phyloP scores from a whole-genome alignment of 768 basidiomycete genomes.

The Butyriboletus loyo region DNA sequence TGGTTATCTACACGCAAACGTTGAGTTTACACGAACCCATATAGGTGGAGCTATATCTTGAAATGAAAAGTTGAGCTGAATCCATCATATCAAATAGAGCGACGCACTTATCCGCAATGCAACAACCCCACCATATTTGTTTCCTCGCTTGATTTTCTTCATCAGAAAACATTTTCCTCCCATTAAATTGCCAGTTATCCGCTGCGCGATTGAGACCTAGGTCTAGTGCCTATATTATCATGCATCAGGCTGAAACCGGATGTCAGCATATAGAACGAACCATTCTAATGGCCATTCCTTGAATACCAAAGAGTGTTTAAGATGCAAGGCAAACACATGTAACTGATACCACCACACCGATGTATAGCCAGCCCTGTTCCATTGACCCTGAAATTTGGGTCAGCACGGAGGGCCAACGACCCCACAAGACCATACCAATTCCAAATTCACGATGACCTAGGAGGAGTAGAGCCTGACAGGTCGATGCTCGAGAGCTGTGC shows the following conservation, averaged over 20 bases:
- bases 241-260: constrained; percentile 1
- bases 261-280: constrained; percentile 31
- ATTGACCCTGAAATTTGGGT: constrained; percentile 45
- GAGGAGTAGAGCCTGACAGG: constrained; percentile 77
- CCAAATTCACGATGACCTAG: constrained; percentile 85
- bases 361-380: constrained; percentile 85
- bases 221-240: constrained; percentile 60
- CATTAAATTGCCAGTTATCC: constrained; percentile 67
- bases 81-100: background rate
- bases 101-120: constrained; percentile 63
- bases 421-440: constrained; percentile 47
- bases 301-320: constrained; percentile 1
- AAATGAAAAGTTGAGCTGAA: constrained; percentile 3
- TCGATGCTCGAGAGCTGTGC: constrained; percentile 66
- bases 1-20: background rate
- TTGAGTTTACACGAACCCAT: constrained; percentile 47
- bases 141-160: constrained; percentile 69
- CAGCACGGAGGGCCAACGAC: constrained; percentile 4
- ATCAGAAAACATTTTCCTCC: constrained; percentile 55
- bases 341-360: constrained; percentile 42
- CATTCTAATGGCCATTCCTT: constrained; percentile 76
- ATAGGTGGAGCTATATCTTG: constrained; percentile 68
- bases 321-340: background rate
- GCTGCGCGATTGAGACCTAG: constrained; percentile 79
- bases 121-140: constrained; percentile 81